A percentile compares a stretch with the other conserved stretches of the same genome.
Conservation (phyloP, 495 filamentous ascomycete species). For the Penicillium simplicissimum region DNA sequence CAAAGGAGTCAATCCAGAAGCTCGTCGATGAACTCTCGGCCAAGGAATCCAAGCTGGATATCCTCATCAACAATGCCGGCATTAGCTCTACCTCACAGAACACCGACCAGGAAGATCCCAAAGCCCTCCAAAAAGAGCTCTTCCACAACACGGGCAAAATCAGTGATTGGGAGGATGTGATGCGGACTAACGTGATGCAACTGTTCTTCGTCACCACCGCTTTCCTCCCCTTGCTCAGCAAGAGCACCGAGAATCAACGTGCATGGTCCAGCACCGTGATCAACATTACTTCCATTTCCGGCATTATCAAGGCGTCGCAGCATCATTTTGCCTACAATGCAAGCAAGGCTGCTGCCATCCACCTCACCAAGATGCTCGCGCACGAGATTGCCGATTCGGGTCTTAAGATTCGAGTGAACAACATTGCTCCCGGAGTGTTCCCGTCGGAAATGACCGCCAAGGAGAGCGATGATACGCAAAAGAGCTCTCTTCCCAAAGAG, state of each 20-base stretch:
- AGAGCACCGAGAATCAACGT: conserved; percentile 43
- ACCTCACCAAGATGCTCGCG: conserved; percentile 56
- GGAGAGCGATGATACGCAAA: conserved; percentile 58
- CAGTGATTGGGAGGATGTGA: conserved; percentile 49
- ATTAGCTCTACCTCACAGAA: conserved; percentile 37
- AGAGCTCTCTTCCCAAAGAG: conserved; percentile 61
- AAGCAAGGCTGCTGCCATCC: conserved; percentile 52
- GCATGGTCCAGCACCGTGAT: conserved; percentile 58
- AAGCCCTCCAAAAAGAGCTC: conserved; percentile 55
- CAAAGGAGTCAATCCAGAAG: conserved; percentile 45
- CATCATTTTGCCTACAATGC: conserved; percentile 57
- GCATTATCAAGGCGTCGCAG: conserved; percentile 50
- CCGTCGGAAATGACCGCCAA: conserved; percentile 56
- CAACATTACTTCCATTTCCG: conserved; percentile 60
- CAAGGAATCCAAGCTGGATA: conserved; percentile 47
- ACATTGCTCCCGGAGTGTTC: conserved; percentile 58
- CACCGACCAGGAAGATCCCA: conserved; percentile 38
- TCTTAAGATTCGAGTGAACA: conserved; percentile 49
- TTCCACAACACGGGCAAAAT: conserved; percentile 49
- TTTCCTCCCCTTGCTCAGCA: conserved; percentile 42
- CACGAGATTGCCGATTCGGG: conserved; percentile 48
- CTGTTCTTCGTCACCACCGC: conserved; percentile 49
- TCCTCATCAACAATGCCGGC: conserved; percentile 60
- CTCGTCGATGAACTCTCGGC: conserved; percentile 47
- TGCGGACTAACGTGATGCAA: conserved; percentile 51